Evolutionary conservation across 345 rosid species (phyloP).

Genomic region (Lagerstroemia speciosa): DNA sequence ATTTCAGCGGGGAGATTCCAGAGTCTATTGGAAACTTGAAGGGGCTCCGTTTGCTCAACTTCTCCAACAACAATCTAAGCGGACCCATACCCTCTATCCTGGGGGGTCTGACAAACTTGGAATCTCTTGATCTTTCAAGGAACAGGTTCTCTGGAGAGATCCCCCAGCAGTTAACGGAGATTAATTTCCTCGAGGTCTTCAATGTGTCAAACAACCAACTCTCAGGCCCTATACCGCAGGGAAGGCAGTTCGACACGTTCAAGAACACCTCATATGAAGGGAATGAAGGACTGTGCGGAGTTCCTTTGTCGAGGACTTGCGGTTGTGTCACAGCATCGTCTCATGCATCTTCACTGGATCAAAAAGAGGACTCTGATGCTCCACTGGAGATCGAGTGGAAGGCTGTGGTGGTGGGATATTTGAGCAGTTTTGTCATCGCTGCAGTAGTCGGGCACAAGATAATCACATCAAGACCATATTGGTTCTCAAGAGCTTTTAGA

Average conservation of each 20-base stretch:
- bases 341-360: background rate
- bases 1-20: background rate
- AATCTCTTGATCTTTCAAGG: slow-evolving; percentile 6
- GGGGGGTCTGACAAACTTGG: background rate
- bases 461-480: background rate
- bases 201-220: slow-evolving; percentile 4
- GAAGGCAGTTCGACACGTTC: slow-evolving; percentile 9
- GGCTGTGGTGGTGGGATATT: background rate
- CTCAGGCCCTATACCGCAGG: slow-evolving; percentile 5
- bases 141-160: slow-evolving; percentile 9
- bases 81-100: background rate
- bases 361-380: background rate
- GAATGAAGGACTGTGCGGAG: slow-evolving; percentile 9
- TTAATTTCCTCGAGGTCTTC: slow-evolving; percentile 3
- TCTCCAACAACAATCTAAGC: slow-evolving; percentile 1
- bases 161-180: background rate
- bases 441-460: background rate
- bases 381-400: background rate
- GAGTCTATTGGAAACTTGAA: background rate
- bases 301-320: slow-evolving; percentile 7
- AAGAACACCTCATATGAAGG: background rate
- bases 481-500: background rate
- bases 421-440: background rate
- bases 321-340: background rate
- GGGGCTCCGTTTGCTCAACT: background rate